Percentiles rank a stretch among this genome's conserved stretches.
Conservation (phyloP, 306 rosid genomes). For the Corylus avellana region DNA sequence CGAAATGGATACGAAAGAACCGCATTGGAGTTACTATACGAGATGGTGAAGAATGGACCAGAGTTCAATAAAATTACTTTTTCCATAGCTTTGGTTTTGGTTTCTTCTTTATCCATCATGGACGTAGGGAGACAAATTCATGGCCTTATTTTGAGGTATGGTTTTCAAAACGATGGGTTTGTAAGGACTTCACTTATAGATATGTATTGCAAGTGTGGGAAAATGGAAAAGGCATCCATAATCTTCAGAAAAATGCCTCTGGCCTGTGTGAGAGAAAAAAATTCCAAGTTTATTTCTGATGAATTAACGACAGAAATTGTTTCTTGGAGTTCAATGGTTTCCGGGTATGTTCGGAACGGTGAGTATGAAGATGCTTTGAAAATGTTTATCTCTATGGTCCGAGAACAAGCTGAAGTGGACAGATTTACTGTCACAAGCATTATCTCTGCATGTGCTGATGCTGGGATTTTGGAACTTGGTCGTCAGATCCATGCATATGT, state of each 20-base stretch:
- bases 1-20: constrained; percentile 48
- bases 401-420: constrained; percentile 55
- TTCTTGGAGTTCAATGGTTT: constrained; percentile 75
- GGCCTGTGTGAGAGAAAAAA: constrained; percentile 22
- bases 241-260: constrained; percentile 54
- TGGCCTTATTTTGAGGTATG: constrained; percentile 49
- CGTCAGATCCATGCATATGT: constrained; percentile 64
- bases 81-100: constrained; percentile 74
- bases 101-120: constrained; percentile 53
- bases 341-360: constrained; percentile 68
- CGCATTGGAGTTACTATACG: constrained; percentile 61
- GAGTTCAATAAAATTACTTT: constrained; percentile 52
- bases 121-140: constrained; percentile 86
- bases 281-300: constrained; percentile 31
- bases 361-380: constrained; percentile 64
- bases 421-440: constrained; percentile 61
- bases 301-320: constrained; percentile 48
- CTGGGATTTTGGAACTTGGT: constrained; percentile 64
- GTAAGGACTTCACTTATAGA: constrained; percentile 68
- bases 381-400: constrained; percentile 59
- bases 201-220: constrained; percentile 72
- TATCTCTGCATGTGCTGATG: constrained; percentile 70
- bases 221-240: constrained; percentile 61
- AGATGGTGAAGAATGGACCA: constrained; percentile 57
- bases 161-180: constrained; percentile 52